Base-by-base conservation (phyloP, 306 rosid species). In the Castanospermum australe region DNA sequence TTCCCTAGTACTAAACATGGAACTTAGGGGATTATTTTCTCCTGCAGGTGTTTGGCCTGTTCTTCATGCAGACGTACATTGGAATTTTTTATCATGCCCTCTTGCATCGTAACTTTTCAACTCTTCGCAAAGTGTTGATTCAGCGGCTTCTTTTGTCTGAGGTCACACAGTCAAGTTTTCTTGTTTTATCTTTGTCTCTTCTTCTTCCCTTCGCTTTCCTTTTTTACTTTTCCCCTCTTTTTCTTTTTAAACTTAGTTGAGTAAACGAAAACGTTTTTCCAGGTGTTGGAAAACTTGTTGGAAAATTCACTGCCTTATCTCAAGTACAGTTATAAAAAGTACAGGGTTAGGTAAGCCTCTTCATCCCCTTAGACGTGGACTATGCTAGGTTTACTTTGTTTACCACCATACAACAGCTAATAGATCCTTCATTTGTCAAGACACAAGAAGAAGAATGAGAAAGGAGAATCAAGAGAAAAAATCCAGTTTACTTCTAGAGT, bases 41-140 rank as follows among this genome's bases (percentile, higher is more conserved):
- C 69, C 72, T 81, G 86, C 93, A 95, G 99, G 93, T 95, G 56
- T 95, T 93, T 89, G 99, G 98, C 75, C 93, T 95, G 47, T 95
- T 91, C 84, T 95, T 95, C 59, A 95, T 95, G 99, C 99, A 95
- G 83, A 87, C 99, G 28, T 95, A 95, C 77, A 95, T 95, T 79
- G 99, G 99, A 73, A 85, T 95, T 74, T 95, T 95, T 90, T 93
- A 95, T 83, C 98, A 95, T 60, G 99, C 98, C 66, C 86, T 93
- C 66, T 75, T 95, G 88, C 96, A 95, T 76, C 97, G 99, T 25
- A 93, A 92, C 82, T 91, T 95, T 79, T 39, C 70, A 59, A 93
- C 99, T 52, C 99, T 95, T 61, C 98, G 98, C 59, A 86, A 86
- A 90, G 93, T 93, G 73, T 83, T 95, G 86, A 82, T 91, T 84